Evolutionary conservation across 1,139 yeast species (phyloP).

Genomic region (Hansenula sp.): DNA sequence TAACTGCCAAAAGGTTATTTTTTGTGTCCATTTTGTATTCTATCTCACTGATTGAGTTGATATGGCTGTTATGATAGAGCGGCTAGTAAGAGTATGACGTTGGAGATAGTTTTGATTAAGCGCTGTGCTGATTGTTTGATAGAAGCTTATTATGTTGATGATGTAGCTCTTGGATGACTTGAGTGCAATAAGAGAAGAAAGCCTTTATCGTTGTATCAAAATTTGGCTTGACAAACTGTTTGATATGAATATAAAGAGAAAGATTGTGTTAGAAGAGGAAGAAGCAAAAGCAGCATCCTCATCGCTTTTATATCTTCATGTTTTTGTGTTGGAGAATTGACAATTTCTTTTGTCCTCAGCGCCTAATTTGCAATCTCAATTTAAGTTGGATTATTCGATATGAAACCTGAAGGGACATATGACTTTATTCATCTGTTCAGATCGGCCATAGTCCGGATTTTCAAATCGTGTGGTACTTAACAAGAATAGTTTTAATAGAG

Average conservation of each 20-base stretch:
- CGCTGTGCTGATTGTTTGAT: not conserved
- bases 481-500: no score
- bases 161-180: not conserved
- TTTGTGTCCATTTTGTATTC: slow-evolving; percentile 1
- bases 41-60: not conserved
- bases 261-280: no score
- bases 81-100: not conserved
- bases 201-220: no score
- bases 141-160: not conserved
- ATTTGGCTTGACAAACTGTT: no score
- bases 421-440: no score
- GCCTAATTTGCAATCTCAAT: not conserved
- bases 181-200: no score
- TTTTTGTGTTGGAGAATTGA: not conserved
- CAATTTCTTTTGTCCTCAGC: not conserved
- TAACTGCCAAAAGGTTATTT: not conserved
- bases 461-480: no score
- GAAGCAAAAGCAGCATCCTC: not conserved
- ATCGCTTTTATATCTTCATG: not conserved
- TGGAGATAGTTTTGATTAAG: not conserved
- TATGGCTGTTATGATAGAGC: not conserved
- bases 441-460: no score
- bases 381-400: no score
- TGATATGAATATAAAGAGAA: no score
- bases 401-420: no score